Evolutionary conservation across 352 stramenopile species (phyloP).

Genomic region (Pythium graminicola): DNA sequence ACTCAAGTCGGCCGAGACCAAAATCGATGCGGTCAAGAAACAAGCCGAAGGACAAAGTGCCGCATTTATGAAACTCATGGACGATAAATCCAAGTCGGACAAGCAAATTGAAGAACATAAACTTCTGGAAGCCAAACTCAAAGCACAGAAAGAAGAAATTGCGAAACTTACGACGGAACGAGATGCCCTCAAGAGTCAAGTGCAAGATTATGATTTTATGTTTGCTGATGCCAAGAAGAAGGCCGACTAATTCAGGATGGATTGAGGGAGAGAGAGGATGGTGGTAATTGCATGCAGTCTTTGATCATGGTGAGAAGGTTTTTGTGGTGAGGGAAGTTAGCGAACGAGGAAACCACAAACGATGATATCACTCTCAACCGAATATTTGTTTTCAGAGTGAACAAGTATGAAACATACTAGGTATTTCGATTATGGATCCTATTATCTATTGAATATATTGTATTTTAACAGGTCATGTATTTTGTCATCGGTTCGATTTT

Average conservation of each 20-base stretch:
- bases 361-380: too few relatives aligned
- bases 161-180: slow-evolving; percentile 47
- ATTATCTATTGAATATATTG: too few relatives aligned
- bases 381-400: too few relatives aligned
- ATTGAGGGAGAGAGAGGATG: background rate
- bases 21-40: slow-evolving; percentile 61
- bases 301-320: too few relatives aligned
- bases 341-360: too few relatives aligned
- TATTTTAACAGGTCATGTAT: background rate
- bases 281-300: too few relatives aligned
- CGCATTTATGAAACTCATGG: slow-evolving; percentile 78
- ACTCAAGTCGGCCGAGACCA: slow-evolving; percentile 38
- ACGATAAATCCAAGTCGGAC: slow-evolving; percentile 60
- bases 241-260: slow-evolving; percentile 39
- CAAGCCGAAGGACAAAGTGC: slow-evolving; percentile 69
- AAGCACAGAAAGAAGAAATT: slow-evolving; percentile 39
- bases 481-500: background rate
- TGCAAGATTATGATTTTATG: slow-evolving; percentile 88
- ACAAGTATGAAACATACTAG: too few relatives aligned
- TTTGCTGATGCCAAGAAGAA: slow-evolving; percentile 86
- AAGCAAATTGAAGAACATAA: slow-evolving; percentile 41
- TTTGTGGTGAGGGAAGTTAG: too few relatives aligned
- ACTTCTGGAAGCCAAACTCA: slow-evolving; percentile 38
- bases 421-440: too few relatives aligned
- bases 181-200: slow-evolving; percentile 68